Evolutionary conservation across 805 yeast species (phyloP), one percentile per base, ranked within the genome.

Genomic region (Candida boleticola): DNA sequence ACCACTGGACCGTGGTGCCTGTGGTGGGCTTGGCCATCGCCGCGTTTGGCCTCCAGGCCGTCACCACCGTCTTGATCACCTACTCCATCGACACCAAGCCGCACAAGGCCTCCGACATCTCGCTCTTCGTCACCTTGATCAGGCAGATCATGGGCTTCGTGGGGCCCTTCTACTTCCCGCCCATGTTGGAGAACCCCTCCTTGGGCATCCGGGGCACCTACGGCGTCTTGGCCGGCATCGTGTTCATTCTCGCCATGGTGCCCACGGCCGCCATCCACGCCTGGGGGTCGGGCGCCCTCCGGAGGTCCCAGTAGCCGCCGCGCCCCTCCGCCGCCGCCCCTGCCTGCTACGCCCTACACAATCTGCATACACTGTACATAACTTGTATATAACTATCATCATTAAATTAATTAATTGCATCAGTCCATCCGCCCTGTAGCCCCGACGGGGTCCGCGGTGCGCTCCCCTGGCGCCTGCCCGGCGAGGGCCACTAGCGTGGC

Each of bases 111-210:
- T 43, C 57, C 13, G 57, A 56, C 14, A 41, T 48, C n/a, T 56
- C 60, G 2, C 41, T 52, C 18, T 56, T 49, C 31, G 43, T 57
- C 30, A 54, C 52, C 18, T 31, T 55, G 20, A 33, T 54, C 21
- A 42, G 63, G 31, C 61, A 56, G 29, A 26, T 42, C 9, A 46
- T 47, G 35, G 62, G 59, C 11, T 57, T 57, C 32, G 43, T 54
- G 21, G 62, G 58, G 11, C 63, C 63, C n/a, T 57, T 57, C 45
- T 57, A 54, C 44, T 57, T 57, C 40, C 62, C 62, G 5, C 31
- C 36, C 9, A 56, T 57, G 61, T 48, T 57, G 36, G 47, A 40
- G 6, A 38, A 23, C 19, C 36, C 25, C n/a, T 51, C 44, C 34
- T 27, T 57, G 7, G 53, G 52, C 7, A 45, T 45, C 29, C 37